Evolutionary conservation across 1,139 yeast genomes (phyloP), one percentile per base, ranked within the genome.

Genomic region (Yamadazyma atlantica): DNA sequence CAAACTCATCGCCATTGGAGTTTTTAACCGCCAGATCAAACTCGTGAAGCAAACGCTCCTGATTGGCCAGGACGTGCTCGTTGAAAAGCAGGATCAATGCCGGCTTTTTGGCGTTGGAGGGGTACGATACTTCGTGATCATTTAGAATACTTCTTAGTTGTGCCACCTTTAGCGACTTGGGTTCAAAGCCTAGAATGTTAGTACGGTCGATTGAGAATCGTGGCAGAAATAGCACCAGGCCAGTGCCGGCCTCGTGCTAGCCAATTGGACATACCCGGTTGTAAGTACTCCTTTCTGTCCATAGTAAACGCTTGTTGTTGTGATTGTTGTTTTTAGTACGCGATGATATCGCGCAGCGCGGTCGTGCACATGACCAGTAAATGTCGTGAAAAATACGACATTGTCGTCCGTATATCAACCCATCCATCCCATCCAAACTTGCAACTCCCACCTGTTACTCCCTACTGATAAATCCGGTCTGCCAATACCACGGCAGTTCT

Each of bases 61-160:
- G 62, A 10, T 63, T 58, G 0, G 78, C 70, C 10, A 57, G 54
- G 32, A 85, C 64, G n/a, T 77, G 55, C 2, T 62, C 54, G 13
- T 69, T 60, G 55, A 81, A 85, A 4, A 83, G 54, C 13, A 64
- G 65, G 7, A 86, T 60, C 41, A 85, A 65, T 8, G 75, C 78
- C 4, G 74, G 60, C 57, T 88, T 88, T 53, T 80, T 83, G 8
- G 86, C 80, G 36, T 75, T 70, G 4, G 85, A 68, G 0, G 82
- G 73, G 52, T 69, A 80, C 7, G 61, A 60, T 16, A 87, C 67
- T n/a, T 72, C 66, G 54, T 85, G 74, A 38, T 75, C 78, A 24
- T 69, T 60, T 41, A 88, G 66, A 29, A 85, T 68, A 28, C 78
- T 71, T 48, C 92, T 71, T 51, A 88, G 66, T 42, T 83, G 78